These are phyloP conservation scores for Leccinum imitatum DNA, from an alignment of 768 basidiomycete genomes.

Conservation along the genomic window DNA sequence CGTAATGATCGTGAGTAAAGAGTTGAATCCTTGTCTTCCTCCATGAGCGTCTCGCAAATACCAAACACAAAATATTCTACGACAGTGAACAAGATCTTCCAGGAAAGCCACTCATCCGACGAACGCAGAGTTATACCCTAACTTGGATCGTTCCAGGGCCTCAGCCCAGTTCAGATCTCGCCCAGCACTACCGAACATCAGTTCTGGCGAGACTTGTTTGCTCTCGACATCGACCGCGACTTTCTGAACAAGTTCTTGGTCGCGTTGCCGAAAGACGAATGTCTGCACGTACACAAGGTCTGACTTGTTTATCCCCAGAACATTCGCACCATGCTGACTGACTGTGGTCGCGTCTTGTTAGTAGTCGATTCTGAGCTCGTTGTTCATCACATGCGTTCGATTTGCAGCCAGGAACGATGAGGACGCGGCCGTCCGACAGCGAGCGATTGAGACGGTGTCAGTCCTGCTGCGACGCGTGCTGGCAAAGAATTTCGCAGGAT, in stretches of 20 bases:
- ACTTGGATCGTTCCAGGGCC: conserved; percentile 33
- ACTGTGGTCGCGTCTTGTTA: conserved; percentile 21
- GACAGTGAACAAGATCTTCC: conserved; percentile 49
- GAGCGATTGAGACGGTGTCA: conserved; percentile 53
- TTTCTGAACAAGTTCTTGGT: conserved; percentile 44
- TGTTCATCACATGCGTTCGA: conserved; percentile 49
- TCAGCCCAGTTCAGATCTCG: conserved; percentile 42
- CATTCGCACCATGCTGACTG: no score
- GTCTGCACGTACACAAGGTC: conserved; percentile 53
- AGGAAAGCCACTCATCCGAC: conserved; percentile 25
- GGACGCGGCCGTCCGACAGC: conserved; percentile 19
- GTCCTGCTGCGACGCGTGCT: conserved; percentile 49
- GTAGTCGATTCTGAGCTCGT: conserved; percentile 49
- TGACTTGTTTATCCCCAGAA: neutral
- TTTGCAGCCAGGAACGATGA: conserved; percentile 36
- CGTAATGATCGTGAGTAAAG: neutral
- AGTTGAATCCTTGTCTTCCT: neutral
- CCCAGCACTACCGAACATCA: conserved; percentile 43
- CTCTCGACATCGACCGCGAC: conserved; percentile 49
- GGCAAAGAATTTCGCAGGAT: conserved; percentile 60
- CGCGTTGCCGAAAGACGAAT: conserved; percentile 48
- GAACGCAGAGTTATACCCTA: neutral
- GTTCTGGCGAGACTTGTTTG: conserved; percentile 55
- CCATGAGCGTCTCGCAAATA: conserved; percentile 20
- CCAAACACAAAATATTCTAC: conserved; percentile 48